Evolutionary conservation across 768 basidiomycete species (phyloP), one percentile per base, ranked within the genome.

Genomic region (Collybiopsis confluens): DNA sequence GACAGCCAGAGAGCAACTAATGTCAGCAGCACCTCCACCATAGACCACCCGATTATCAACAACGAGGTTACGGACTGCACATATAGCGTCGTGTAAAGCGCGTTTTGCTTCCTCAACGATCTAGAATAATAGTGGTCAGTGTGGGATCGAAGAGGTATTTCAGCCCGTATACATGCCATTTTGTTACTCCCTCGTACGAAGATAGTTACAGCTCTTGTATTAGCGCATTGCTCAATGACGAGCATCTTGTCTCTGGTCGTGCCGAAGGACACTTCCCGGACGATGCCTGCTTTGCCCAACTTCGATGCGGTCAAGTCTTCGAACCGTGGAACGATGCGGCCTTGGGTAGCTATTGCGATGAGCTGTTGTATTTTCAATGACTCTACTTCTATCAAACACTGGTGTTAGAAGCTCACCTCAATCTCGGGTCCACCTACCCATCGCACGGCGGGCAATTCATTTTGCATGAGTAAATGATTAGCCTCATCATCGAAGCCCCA

Each of bases 401-500:
- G 51, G 13, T 30, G 37, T 33, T 13, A 21, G 28, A 27, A 46
- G 48, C 62, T 23, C 50, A 94, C 93, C 85, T 99, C 97, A 58
- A 99, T 99, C 68, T 99, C 97, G 3, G 97, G 97, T 21, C 97
- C 97, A 56, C 97, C 97, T 53, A 99, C 97, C 97, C 97, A 98
- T 66, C 97, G 81, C 27, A 98, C 96, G 26, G 97, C 91, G 40
- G 97, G 97, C 33, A 99, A 77, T 13, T 95, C 92, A 62, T 98
- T 98, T 75, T 97, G 94, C 92, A 98, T 93, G 59, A 99, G 71
- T 62, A 98, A 60, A 67, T 98, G 97, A 66, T 99, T 99, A 41
- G 97, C 97, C 72, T 99, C 97, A 64, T 99, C 97, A 66, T 99
- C 97, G 65, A 99, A 99, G 56, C 97, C 97, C 97, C 97, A 99